Conservation (phyloP, 176 grass and related monocot genomes). For the Neostapfia colusana region DNA sequence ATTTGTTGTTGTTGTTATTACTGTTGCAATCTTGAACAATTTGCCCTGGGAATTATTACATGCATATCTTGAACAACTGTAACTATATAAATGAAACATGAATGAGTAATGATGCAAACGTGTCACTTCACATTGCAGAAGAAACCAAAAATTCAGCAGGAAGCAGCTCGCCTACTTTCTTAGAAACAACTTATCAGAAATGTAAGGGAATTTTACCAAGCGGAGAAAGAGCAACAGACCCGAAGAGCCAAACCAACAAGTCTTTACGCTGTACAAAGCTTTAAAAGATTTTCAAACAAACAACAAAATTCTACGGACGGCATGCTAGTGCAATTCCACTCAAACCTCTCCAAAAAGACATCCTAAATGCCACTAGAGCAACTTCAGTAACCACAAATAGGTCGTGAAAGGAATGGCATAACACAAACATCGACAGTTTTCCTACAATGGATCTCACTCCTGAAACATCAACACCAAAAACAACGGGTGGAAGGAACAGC, state of each 20-base stretch:
- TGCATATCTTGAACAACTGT: not conserved
- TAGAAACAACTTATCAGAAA: not conserved
- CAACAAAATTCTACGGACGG: not conserved
- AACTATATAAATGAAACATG: not conserved
- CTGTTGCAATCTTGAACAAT: not conserved
- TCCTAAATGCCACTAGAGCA: not conserved
- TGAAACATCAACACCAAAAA: not conserved
- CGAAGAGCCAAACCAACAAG: not conserved
- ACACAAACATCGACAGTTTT: not conserved
- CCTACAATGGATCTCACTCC: not conserved
- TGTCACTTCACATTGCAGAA: not conserved
- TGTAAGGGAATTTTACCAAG: not conserved
- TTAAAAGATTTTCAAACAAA: not conserved
- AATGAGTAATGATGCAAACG: not conserved
- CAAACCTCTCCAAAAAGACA: not conserved
- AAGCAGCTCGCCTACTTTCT: not conserved
- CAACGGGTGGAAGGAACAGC: not conserved
- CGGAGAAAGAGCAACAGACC: not conserved
- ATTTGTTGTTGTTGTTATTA: too few relatives aligned
- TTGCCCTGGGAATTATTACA: not conserved
- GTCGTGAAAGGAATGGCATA: not conserved
- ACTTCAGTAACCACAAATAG: not conserved
- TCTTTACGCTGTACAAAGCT: not conserved
- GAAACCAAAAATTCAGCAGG: not conserved
- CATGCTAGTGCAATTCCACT: not conserved